A percentile compares a stretch with the other conserved stretches of the same genome.
Evolutionary conservation across 768 basidiomycete genomes (phyloP).

Genomic region (Mycena rebaudengoi): DNA sequence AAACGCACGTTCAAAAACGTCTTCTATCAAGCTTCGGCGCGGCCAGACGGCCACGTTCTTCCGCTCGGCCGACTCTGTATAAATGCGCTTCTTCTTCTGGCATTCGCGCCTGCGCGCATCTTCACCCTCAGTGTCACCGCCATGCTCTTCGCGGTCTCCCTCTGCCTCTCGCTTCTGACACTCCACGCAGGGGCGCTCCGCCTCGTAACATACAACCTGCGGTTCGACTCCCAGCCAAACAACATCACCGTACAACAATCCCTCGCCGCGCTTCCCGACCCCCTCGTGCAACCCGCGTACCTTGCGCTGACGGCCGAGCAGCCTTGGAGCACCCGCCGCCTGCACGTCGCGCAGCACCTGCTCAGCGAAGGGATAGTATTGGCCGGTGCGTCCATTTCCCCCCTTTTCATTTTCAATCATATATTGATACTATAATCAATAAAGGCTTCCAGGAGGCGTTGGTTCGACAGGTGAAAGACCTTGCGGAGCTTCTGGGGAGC

Average conservation of each 20-base stretch:
- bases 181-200: slow-evolving; percentile 33
- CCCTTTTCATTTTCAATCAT: too few relatives aligned
- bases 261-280: slow-evolving; percentile 50
- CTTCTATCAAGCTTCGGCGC: too few relatives aligned
- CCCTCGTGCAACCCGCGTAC: slow-evolving; percentile 44
- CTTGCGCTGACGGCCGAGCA: slow-evolving; percentile 47
- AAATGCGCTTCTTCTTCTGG: too few relatives aligned
- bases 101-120: too few relatives aligned
- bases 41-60: too few relatives aligned
- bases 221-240: slow-evolving; percentile 60
- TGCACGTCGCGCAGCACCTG: slow-evolving; percentile 55
- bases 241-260: slow-evolving; percentile 55
- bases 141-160: too few relatives aligned
- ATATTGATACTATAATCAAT: too few relatives aligned
- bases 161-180: too few relatives aligned
- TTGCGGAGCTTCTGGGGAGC: slow-evolving; percentile 59
- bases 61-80: too few relatives aligned
- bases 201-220: slow-evolving; percentile 60
- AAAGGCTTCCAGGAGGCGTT: slow-evolving; percentile 59
- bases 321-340: slow-evolving; percentile 63
- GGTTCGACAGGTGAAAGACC: slow-evolving; percentile 62
- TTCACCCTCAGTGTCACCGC: too few relatives aligned
- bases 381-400: slow-evolving; percentile 36
- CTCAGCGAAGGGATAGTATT: slow-evolving; percentile 48
- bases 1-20: too few relatives aligned